Evolutionary conservation across 768 basidiomycete genomes (phyloP), one percentile per base, ranked within the genome.

Genomic region (Suillus americanus): DNA sequence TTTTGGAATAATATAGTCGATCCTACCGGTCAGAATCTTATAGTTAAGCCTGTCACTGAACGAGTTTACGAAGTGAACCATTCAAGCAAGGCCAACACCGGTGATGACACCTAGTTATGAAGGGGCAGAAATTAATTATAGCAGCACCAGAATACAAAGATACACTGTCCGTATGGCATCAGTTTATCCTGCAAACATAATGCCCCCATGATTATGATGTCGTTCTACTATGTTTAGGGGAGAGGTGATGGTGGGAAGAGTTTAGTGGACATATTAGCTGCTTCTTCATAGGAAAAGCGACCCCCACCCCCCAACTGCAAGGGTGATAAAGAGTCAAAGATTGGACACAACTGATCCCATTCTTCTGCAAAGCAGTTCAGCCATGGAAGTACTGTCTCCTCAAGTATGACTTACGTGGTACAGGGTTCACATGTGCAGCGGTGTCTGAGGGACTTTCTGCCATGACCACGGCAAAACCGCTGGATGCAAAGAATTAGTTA

Each of bases 391-490:
- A 25, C n/a, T 4, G 14, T 25, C 37, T 3, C n/a, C 18, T 35
- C 1, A 38, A 25, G 7, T 38, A 57, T 38, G 30, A 56, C 55
- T 1, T 37, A 56, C 55, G 3, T 23, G 55, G 55, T 4, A 56
- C 14, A 14, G 55, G 55, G 23, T n/a, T 38, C 10, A 38, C 5
- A 23, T 56, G 55, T 38, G 55, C 37, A 14, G 7, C 20, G 6
- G 61, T 51, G 18, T 55, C 61, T 4, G 16, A 20, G 20, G 74
- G 70, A 1, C 70, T 69, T 65, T 75, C 74, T 0, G 73, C 75
- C 65, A 76, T 62, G 12, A 77, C 59, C 40, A 76, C 70, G 54
- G 74, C 75, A 62, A 77, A 75, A 9, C 73, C 76, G 18, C 73
- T 76, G 16, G 2, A 51, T 56, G 14, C 14, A 13, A 14, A 23